Percentiles rank a stretch among this genome's conserved stretches.
Conservation (phyloP, 2,329 filamentous ascomycete species). For the Calonectria crousiana region DNA sequence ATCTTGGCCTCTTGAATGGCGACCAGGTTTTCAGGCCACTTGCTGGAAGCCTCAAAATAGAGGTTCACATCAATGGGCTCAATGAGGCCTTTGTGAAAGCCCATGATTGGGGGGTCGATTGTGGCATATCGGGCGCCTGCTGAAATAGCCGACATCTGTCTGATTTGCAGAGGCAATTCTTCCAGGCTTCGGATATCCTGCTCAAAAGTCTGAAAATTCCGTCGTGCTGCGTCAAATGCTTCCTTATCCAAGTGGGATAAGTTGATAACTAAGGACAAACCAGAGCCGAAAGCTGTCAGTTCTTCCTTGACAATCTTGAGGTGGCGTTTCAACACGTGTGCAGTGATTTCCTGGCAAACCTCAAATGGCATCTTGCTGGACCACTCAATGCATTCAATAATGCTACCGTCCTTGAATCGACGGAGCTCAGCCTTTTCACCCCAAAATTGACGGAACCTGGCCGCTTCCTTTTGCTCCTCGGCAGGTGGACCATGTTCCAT, state of each 20-base stretch:
- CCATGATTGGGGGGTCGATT: constrained; percentile 56
- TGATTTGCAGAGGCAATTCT: constrained; percentile 87
- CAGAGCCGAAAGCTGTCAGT: constrained; percentile 63
- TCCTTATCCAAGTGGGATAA: constrained; percentile 62
- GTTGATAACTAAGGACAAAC: constrained; percentile 62
- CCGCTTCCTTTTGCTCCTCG: constrained; percentile 86
- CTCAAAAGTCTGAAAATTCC: constrained; percentile 80
- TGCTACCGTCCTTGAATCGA: constrained; percentile 94
- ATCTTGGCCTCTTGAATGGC: constrained; percentile 96
- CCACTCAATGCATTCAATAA: constrained; percentile 94
- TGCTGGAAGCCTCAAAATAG: constrained; percentile 91
- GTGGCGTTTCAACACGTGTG: constrained; percentile 78
- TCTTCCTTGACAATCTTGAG: constrained; percentile 70
- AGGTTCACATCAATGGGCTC: constrained; percentile 82
- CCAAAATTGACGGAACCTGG: constrained; percentile 91
- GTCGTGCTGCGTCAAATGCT: constrained; percentile 76
- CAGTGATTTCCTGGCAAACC: constrained; percentile 84
- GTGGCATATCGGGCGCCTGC: constrained; percentile 81
- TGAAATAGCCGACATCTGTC: constrained; percentile 81
- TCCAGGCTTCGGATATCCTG: constrained; percentile 82
- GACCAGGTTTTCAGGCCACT: constrained; percentile 92
- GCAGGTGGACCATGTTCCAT: constrained; percentile 91
- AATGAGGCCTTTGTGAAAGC: constrained; percentile 57
- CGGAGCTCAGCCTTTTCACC: constrained; percentile 92
- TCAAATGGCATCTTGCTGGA: constrained; percentile 70